Base-by-base conservation (phyloP, 306 rosid species). In the Albizia julibrissin region DNA sequence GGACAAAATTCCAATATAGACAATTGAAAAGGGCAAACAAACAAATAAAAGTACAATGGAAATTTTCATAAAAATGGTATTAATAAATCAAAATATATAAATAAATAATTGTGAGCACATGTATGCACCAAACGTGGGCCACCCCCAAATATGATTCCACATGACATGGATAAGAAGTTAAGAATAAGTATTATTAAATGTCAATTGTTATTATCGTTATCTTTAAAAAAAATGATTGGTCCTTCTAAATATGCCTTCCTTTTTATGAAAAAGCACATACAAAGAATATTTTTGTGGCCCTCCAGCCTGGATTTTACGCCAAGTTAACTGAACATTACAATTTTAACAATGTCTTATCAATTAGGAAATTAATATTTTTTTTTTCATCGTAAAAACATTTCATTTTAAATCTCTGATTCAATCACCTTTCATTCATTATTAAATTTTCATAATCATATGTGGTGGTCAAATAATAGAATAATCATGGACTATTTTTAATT, bases 101-200 rank as follows among this genome's bases (percentile, higher is more conserved):
- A 26, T 61, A 11, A 61, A 29, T 54, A 14, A 31, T 12, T 54
- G 33, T 37, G 16, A 10, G 33, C 68, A 34, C 5, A 33, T 10
- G 19, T 5, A 11, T 75, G 10, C 61, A 27, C 4, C 22, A 75
- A 16, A 24, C 24, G 79, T 58, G 79, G 79, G 24, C 69, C 54
- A 22, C 18, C 40, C 29, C 68, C 39, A 75, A 75, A 75, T 39
- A 18, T n/a, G 68, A 13, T 75, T 58, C 24, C 69, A 58, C 79
- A 58, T 58, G 39, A n/a, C 27, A n/a, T n/a, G 64, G 26, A 56
- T 1, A 16, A 3, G 1, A 8, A n/a, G 58, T 50, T 50, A 56
- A 56, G 24, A 37, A 31, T 16, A 16, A 39, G 69, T 22, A 52
- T 58, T 39, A 39, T 56, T 58, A 75, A 0, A 43, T 22, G 69